Base-by-base conservation (phyloP, 1,284 basidiomycete species). In the Cryptococcus wingfieldii region DNA sequence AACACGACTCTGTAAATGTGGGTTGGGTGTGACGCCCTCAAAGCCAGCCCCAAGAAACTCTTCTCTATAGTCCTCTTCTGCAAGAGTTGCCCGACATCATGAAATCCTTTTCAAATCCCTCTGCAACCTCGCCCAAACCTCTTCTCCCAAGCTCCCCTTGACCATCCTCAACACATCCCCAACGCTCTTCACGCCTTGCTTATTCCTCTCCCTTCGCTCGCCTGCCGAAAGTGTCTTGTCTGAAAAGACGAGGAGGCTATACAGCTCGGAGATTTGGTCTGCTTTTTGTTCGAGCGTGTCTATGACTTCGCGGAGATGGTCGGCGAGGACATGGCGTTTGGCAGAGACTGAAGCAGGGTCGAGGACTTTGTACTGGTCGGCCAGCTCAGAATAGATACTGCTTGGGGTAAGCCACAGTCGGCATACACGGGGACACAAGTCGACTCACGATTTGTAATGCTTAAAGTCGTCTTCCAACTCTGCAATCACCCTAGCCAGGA, bases 381-480 rank as follows among this genome's bases (percentile, higher is more conserved):
- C 86, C 38, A 95, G 80, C 69, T 90, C 88, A 51, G 86, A 79
- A 65, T 94, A 96, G 54, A 95, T 85, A 60, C 90, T 94, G 67
- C 23, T 3, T 23, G 39, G 16, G 23, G 47, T 31, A 27, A 25
- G 14, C 23, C 27, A 34, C 6, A 34, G 31, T 10, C 31, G 31
- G 4, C 7, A 45, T 9, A 50, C 23, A 34, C 31, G 10, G 10
- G 7, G 31, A 34, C 31, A 34, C 6, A 34, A 34, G 25, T 34
- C 7, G 25, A 76, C 83, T 50, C 63, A 92, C 90, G 86, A 83
- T 76, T 89, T 91, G 74, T 90, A 92, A 78, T 93, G 90, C 19
- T 83, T 83, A 69, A 92, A 93, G 70, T 94, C 91, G 65, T 90
- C 90, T 71, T 94, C 90, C 12, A 94, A 80, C 76, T 93, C 90